Evolutionary conservation across 768 basidiomycete species (phyloP).

Genomic region (Pulveroboletus frians): DNA sequence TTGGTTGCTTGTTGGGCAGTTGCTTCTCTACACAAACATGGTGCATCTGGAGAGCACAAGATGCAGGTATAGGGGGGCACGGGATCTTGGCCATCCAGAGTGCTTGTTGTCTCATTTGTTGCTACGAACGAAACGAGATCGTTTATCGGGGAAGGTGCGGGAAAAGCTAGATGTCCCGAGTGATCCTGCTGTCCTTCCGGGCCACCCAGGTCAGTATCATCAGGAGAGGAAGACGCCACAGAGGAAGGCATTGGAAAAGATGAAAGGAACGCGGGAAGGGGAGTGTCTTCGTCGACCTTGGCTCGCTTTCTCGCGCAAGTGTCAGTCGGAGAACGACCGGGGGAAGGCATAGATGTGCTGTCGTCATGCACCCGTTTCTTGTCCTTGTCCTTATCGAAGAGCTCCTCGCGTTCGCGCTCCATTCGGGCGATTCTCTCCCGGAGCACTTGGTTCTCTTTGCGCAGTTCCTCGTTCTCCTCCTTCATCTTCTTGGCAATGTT

Average conservation of each 20-base stretch:
- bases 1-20: slow-evolving; percentile 42
- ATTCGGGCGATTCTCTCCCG: slow-evolving; percentile 44
- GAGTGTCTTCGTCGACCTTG: slow-evolving; percentile 26
- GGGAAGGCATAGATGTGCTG: slow-evolving; percentile 37
- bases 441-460: slow-evolving; percentile 59
- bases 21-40: slow-evolving; percentile 76
- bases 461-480: slow-evolving; percentile 77
- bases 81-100: slow-evolving; percentile 32
- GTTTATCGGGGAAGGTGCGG: slow-evolving; percentile 27
- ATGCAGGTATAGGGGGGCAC: slow-evolving; percentile 49
- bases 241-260: slow-evolving; percentile 38
- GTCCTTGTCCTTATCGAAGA: slow-evolving; percentile 35
- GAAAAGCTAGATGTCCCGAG: slow-evolving; percentile 27
- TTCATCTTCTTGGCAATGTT: slow-evolving; percentile 78
- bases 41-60: slow-evolving; percentile 63
- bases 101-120: slow-evolving; percentile 24
- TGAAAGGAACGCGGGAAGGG: slow-evolving; percentile 16
- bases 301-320: slow-evolving; percentile 35
- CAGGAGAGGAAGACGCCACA: slow-evolving; percentile 51
- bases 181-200: slow-evolving; percentile 21
- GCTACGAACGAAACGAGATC: slow-evolving; percentile 36
- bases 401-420: slow-evolving; percentile 34
- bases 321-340: slow-evolving; percentile 19
- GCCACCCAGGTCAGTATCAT: slow-evolving; percentile 28
- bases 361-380: slow-evolving; percentile 59